A percentile compares a stretch with the other conserved stretches of the same genome.
Evolutionary conservation across 495 filamentous ascomycete species (phyloP).

Genomic region (Xylaria nigripes): DNA sequence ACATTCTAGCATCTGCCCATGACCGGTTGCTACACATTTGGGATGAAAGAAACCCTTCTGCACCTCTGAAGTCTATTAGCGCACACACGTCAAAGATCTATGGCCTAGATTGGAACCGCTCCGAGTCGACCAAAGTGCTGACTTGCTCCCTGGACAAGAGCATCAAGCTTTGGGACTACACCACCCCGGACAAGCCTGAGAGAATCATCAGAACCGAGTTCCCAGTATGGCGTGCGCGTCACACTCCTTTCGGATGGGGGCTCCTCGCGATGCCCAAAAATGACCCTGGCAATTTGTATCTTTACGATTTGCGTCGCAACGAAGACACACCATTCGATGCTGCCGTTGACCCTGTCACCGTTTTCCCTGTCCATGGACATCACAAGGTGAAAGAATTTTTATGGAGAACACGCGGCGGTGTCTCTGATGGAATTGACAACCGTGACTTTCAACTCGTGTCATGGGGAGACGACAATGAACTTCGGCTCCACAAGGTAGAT

Average conservation of each 20-base stretch:
- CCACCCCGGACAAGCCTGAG: constrained; percentile 55
- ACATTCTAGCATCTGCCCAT: constrained; percentile 85
- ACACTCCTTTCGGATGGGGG: constrained; percentile 85
- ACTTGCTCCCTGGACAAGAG: constrained; percentile 90
- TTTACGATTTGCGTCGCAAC: constrained; percentile 63
- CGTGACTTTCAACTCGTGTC: constrained; percentile 90
- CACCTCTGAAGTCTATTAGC: constrained; percentile 70
- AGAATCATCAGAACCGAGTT: constrained; percentile 71
- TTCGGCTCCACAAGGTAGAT: constrained; percentile 71
- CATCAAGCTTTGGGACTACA: constrained; percentile 91
- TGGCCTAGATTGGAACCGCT: constrained; percentile 89
- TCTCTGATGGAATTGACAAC: constrained; percentile 60
- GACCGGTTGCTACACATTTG: constrained; percentile 81
- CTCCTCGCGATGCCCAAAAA: constrained; percentile 87
- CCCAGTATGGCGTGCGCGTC: constrained; percentile 87
- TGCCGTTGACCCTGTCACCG: constrained; percentile 51
- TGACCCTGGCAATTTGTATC: constrained; percentile 72
- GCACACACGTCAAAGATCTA: constrained; percentile 96
- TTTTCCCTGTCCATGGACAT: constrained; percentile 70
- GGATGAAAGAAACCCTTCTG: constrained; percentile 77
- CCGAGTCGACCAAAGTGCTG: constrained; percentile 57
- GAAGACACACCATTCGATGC: constrained; percentile 35
- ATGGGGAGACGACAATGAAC: constrained; percentile 79
- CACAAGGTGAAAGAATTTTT: constrained; percentile 89
- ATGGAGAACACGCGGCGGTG: constrained; percentile 76